phyloP scores from a whole-genome alignment of 78 protist species.

The Chrysochromulina parva region DNA sequence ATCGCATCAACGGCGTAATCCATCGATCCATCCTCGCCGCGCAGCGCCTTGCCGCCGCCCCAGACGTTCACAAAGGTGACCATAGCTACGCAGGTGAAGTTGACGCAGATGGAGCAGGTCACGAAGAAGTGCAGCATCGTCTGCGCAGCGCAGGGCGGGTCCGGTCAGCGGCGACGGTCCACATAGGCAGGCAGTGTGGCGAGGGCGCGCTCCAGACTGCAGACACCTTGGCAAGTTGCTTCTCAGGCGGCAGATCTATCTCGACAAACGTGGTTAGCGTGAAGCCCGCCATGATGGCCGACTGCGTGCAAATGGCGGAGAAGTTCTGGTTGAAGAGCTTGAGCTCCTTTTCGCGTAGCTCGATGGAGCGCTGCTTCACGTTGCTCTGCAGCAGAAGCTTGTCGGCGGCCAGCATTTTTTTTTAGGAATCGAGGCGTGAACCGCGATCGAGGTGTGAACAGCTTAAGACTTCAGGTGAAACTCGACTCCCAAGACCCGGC shows the following conservation, averaged over 20 bases:
- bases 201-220: too few relatives aligned
- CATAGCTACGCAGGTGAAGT: slow-evolving; percentile 7
- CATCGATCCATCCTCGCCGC: not conserved
- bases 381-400: slow-evolving; percentile 4
- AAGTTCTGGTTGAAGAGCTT: not conserved
- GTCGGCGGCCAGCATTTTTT: slow-evolving; percentile 24
- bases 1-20: slow-evolving; percentile 1
- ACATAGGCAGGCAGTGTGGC: too few relatives aligned
- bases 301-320: not conserved
- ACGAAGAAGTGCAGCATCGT: not conserved
- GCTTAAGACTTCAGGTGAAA: too few relatives aligned
- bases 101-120: slow-evolving; percentile 12
- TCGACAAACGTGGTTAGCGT: slow-evolving; percentile 4
- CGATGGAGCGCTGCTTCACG: not conserved
- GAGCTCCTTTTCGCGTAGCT: not conserved
- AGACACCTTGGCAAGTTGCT: not conserved
- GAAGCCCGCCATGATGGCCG: slow-evolving; percentile 31
- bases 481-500: too few relatives aligned
- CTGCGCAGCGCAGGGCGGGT: too few relatives aligned
- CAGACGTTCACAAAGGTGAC: slow-evolving; percentile 2
- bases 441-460: too few relatives aligned
- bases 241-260: not conserved
- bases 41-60: not conserved
- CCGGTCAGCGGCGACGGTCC: too few relatives aligned
- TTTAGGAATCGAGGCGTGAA: too few relatives aligned